A percentile compares a stretch with the other conserved stretches of the same genome.
These are phyloP conservation scores for Colletotrichum sp. DNA, from an alignment of 2,329 filamentous ascomycete genomes.

Conservation along the genomic window DNA sequence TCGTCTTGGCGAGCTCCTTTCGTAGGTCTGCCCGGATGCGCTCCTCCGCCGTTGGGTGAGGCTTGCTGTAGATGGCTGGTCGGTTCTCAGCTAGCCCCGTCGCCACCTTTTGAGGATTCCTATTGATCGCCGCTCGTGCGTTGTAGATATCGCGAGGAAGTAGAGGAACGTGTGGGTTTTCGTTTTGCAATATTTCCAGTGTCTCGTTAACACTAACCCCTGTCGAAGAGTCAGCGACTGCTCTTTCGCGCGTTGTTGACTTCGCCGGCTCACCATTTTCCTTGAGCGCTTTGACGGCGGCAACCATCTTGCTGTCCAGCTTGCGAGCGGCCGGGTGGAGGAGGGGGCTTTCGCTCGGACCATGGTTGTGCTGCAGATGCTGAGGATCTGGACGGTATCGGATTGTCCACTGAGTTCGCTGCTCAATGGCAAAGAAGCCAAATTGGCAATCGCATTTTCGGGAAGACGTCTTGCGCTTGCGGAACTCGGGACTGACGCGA, in stretches of 20 bases:
- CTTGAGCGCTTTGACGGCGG: constrained; percentile 69
- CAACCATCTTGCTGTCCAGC: constrained; percentile 71
- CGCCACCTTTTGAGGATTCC: constrained; percentile 67
- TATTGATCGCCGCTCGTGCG: constrained; percentile 69
- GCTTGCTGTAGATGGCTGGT: constrained; percentile 71
- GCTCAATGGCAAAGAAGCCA: constrained; percentile 73
- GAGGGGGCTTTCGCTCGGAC: constrained; percentile 70
- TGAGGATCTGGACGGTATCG: constrained; percentile 65
- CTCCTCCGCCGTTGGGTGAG: constrained; percentile 66
- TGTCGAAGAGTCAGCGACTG: constrained; percentile 42
- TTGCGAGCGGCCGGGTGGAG: constrained; percentile 70
- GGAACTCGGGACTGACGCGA: constrained; percentile 66
- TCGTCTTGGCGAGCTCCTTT: constrained; percentile 63
- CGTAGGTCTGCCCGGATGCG: constrained; percentile 67
- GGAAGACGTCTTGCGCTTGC: constrained; percentile 71
- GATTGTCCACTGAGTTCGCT: constrained; percentile 71
- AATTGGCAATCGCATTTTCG: constrained; percentile 73
- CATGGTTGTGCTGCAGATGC: constrained; percentile 68
- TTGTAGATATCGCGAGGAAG: constrained; percentile 72
- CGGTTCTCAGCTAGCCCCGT: constrained; percentile 64
- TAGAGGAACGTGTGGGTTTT: constrained; percentile 68
- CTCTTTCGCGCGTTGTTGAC: constrained; percentile 4
- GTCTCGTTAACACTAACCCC: constrained; percentile 70
- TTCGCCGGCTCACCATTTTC: constrained; percentile 60
- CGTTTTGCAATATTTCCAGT: constrained; percentile 68